Evolutionary conservation across 78 protist genomes (phyloP).

Genomic region (Dictyostelium capitatum): DNA sequence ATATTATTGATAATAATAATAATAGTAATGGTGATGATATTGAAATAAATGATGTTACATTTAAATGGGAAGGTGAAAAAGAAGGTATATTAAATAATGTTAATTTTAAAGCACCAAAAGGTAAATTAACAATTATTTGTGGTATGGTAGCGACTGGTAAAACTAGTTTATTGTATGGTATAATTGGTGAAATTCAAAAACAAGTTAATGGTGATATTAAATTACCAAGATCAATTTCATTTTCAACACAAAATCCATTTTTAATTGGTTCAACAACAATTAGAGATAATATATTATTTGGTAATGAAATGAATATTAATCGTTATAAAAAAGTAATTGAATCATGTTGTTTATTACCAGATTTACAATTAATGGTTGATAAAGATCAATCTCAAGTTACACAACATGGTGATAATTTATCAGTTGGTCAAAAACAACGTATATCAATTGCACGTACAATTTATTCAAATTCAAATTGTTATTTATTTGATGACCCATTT

Average conservation of each 20-base stretch:
- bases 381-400: conserved; percentile 97
- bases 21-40: neutral
- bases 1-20: too few species aligned
- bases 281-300: conserved; percentile 96
- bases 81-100: neutral
- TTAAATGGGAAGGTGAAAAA: neutral
- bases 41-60: neutral
- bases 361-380: conserved; percentile 71
- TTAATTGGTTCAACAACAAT: conserved; percentile 90
- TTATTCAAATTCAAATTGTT: conserved; percentile 86
- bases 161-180: conserved; percentile 77
- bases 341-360: conserved; percentile 88
- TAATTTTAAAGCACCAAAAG: conserved; percentile 53
- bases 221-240: conserved; percentile 13
- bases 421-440: conserved; percentile 98
- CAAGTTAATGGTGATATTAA: conserved; percentile 22
- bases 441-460: conserved; percentile 94
- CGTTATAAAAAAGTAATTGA: conserved; percentile 81
- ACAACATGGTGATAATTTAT: conserved; percentile 96
- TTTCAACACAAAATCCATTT: conserved; percentile 93
- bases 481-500: conserved; percentile 94
- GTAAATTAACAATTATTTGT: conserved; percentile 73
- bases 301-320: conserved; percentile 78
- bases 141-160: conserved; percentile 95
- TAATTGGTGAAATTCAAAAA: conserved; percentile 77